Evolutionary conservation across 2,329 filamentous ascomycete genomes (phyloP), one percentile per base, ranked within the genome.

Genomic region (Aureobasidium sp.): DNA sequence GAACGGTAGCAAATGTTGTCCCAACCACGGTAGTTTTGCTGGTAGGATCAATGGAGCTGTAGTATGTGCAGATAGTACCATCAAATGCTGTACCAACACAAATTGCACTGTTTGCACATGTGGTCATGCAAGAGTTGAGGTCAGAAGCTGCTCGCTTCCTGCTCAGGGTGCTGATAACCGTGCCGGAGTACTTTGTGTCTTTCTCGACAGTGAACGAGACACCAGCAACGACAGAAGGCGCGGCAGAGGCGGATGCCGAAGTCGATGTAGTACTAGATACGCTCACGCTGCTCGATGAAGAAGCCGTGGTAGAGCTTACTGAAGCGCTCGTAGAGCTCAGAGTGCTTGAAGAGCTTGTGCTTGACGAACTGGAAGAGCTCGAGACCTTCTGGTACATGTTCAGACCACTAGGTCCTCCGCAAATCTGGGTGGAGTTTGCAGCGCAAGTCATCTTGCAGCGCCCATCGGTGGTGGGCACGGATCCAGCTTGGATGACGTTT

Each of bases 351-450:
- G 25, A 49, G 36, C 27, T 60, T 22, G n/a, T 12, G 11, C 7
- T 12, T 7, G 41, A 27, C 5, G 55, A 31, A 22, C 34, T 53
- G 36, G 9, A 47, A 3, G 27, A 25, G 20, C 31, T 31, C 31
- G 8, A 31, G 8, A 29, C 45, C 48, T 45, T 25, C 22, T 44
- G 39, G 61, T 72, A 73, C 12, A 72, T 44, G 39, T 65, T 70
- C 1, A 73, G 41, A 8, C 65, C 68, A 47, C 64, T 66, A n/a
- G 66, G 27, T 22, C 71, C 71, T n/a, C 70, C 71, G 59, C 70
- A 73, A 45, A 71, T 63, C 57, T 71, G 64, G 22, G 65, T 57
- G n/a, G 62, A 58, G 42, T 66, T 63, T n/a, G 67, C 70, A 3
- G 49, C 48, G 48, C 71, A 73, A 29, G 64, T 62, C 61, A 67